Base-by-base conservation (phyloP, 225 moss, liverwort and hornwort genomes). In the Climacium dendroides region DNA sequence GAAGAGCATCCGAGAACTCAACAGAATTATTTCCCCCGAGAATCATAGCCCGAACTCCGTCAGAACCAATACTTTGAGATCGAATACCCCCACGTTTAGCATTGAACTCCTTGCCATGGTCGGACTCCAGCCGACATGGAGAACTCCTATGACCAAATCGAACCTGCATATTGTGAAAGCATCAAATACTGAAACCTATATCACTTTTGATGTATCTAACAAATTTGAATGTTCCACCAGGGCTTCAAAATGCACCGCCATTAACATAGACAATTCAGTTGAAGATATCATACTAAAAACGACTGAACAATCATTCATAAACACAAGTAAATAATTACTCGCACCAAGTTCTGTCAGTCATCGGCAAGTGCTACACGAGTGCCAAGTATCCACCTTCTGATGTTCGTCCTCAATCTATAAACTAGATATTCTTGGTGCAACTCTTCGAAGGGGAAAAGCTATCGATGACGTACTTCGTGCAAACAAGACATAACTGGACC, bases 1-100 rank as follows among this genome's bases (percentile, higher is more conserved):
- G 90, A 76, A 97, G 92, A 79, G 95, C 95, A 84, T 95, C 95
- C n/a, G 97, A 97, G 87, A 96, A 95, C 86, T 97, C 97, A 52
- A 93, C 90, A 41, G 91, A 93, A 88, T 89, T 91, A 86, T 90
- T 90, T 84, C 92, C 88, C 89, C 84, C 84, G 85, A n/a, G 78
- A 26, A 90, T 53, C 55, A 71, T 54, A 69, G 94, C 92, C 66
- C 93, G 90, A 69, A 85, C 74, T 79, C 91, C 87, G 57, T 95
- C 94, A 63, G 95, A 88, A 83, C 91, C 69, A 79, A 75, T 76
- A 74, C 87, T 91, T 71, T 94, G 93, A 78, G 94, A 95, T 47
- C 92, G 92, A 83, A 94, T 87, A 39, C 86, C 83, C 74, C 89
- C 90, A 87, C 87, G 89, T 87, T 93, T 90, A 66, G 92, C 79